Evolutionary conservation across 768 basidiomycete genomes (phyloP).

Genomic region (Clathrus columnatus): DNA sequence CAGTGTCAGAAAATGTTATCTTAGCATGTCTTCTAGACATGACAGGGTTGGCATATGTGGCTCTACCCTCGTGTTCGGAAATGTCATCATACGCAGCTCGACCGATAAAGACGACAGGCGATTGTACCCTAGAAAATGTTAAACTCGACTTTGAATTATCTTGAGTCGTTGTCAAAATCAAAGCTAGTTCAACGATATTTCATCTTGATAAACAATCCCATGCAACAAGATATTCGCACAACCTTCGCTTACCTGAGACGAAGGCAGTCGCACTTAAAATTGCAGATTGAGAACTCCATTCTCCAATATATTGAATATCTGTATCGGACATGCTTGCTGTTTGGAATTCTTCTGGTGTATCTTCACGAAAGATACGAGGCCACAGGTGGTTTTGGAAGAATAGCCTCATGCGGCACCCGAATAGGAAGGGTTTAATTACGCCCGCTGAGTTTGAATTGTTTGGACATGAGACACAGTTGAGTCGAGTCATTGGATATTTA

Average conservation of each 20-base stretch:
- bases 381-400: background rate
- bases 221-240: background rate
- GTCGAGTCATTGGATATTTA: background rate
- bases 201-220: background rate
- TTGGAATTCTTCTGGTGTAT: background rate
- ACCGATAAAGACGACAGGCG: conserved; percentile 53
- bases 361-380: background rate
- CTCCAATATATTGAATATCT: conserved; percentile 7
- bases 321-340: background rate
- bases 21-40: conserved; percentile 74
- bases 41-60: conserved; percentile 67
- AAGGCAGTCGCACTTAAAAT: background rate
- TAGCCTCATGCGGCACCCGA: background rate
- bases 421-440: conserved; percentile 8
- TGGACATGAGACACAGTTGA: background rate
- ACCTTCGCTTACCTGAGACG: conserved; percentile 4
- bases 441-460: conserved; percentile 5
- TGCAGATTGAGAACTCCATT: conserved; percentile 2
- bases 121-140: conserved; percentile 42
- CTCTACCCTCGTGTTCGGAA: conserved; percentile 34
- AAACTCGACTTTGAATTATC: background rate
- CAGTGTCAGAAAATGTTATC: conserved; percentile 62
- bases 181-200: background rate
- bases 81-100: conserved; percentile 43
- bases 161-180: conserved; percentile 1